Percentiles rank a stretch among this genome's conserved stretches.
Evolutionary conservation across 352 stramenopile species (phyloP).

Genomic region (Phytophthora crassamura): DNA sequence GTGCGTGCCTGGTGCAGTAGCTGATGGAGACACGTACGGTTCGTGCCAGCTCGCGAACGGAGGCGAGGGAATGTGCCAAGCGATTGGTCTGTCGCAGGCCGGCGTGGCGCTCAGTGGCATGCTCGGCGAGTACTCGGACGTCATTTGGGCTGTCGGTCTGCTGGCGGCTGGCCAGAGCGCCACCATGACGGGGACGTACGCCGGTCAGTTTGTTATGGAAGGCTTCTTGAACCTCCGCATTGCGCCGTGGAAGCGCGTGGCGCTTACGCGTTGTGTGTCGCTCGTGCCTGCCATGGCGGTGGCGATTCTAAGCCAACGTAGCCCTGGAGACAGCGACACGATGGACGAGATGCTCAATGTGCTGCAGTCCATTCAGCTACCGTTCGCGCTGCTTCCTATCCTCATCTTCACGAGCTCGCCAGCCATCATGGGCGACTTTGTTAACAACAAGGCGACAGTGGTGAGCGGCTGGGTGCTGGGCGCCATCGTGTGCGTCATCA

Average conservation of each 20-base stretch:
- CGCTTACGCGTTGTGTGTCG: constrained; percentile 91
- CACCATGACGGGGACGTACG: constrained; percentile 97
- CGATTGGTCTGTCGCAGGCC: constrained; percentile 89
- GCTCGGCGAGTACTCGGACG: constrained; percentile 82
- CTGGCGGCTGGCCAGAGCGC: constrained; percentile 94
- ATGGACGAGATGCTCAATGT: constrained; percentile 94
- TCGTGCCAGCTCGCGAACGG: constrained; percentile 65
- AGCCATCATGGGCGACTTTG: constrained; percentile 85
- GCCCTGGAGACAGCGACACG: constrained; percentile 80
- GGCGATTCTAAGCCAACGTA: constrained; percentile 85
- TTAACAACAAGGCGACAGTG: constrained; percentile 55
- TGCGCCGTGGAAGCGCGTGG: constrained; percentile 81
- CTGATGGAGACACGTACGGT: constrained; percentile 55
- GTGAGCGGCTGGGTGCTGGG: constrained; percentile 64
- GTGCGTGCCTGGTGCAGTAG: constrained; percentile 67
- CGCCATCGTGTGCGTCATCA: constrained; percentile 72
- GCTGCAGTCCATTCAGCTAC: constrained; percentile 92
- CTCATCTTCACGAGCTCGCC: constrained; percentile 86
- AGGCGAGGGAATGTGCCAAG: constrained; percentile 74
- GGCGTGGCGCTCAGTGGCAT: constrained; percentile 82
- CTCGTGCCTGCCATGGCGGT: constrained; percentile 90
- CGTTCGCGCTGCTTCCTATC: constrained; percentile 91
- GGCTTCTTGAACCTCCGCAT: constrained; percentile 94
- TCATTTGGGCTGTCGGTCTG: constrained; percentile 94
- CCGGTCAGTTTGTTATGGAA: too few relatives aligned